These are phyloP conservation scores for Sporobolomyces phaffii DNA, from an alignment of 768 basidiomycete species.

Conservation along the genomic window DNA sequence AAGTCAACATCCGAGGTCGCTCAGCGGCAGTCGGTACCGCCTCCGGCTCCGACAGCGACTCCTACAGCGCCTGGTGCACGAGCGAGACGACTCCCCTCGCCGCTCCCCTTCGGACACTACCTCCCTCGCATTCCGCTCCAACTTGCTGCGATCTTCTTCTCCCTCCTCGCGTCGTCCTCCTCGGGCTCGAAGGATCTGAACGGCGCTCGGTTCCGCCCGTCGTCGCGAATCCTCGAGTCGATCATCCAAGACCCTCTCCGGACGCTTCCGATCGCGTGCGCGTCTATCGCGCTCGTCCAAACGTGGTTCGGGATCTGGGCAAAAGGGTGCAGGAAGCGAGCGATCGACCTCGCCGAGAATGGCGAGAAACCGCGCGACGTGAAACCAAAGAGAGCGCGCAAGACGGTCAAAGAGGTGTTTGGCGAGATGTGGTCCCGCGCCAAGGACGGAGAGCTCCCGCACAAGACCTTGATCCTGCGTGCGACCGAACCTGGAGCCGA, in stretches of 20 bases:
- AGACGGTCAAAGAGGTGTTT: not conserved
- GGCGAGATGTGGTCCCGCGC: conserved; percentile 4
- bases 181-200: not conserved
- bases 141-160: conserved; percentile 27
- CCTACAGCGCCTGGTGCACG: no score
- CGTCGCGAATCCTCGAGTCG: not conserved
- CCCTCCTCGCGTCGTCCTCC: conserved; percentile 3
- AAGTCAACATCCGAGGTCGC: not conserved
- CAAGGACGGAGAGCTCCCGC: conserved; percentile 13
- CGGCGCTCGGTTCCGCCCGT: not conserved
- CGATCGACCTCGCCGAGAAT: not conserved
- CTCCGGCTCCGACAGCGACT: not conserved
- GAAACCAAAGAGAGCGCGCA: not conserved
- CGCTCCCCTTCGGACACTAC: conserved; percentile 30
- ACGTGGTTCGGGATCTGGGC: conserved; percentile 34
- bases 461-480: not conserved
- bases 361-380: not conserved
- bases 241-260: conserved; percentile 25
- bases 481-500: not conserved
- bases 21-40: not conserved
- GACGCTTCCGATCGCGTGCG: conserved; percentile 17
- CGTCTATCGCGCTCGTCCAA: conserved; percentile 18
- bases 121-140: conserved; percentile 27
- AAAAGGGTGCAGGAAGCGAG: not conserved
- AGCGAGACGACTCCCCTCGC: conserved; percentile 1